Evolutionary conservation across 495 filamentous ascomycete genomes (phyloP).

Genomic region (Staphylotrichum longicolle): DNA sequence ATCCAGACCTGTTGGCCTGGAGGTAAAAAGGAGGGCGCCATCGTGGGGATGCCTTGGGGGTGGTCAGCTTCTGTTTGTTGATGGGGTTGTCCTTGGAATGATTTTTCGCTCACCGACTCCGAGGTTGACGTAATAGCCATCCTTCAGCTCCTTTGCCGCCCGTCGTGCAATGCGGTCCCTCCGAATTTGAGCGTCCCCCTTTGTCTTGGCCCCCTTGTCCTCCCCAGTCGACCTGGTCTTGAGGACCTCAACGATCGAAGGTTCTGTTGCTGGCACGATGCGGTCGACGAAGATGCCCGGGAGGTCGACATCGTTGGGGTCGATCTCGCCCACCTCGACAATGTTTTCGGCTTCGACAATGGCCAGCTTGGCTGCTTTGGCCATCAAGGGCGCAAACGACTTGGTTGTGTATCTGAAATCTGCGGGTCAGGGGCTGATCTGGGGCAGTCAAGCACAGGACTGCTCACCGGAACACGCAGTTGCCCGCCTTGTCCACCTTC

Average conservation of each 20-base stretch:
- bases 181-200: slow-evolving; percentile 37
- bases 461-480: slow-evolving; percentile 54
- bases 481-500: slow-evolving; percentile 64
- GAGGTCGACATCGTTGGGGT: slow-evolving; percentile 57
- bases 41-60: slow-evolving; percentile 53
- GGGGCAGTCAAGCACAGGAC: too few species aligned
- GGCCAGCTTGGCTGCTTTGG: slow-evolving; percentile 59
- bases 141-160: slow-evolving; percentile 60
- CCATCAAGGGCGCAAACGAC: slow-evolving; percentile 58
- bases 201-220: slow-evolving; percentile 22
- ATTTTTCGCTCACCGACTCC: slow-evolving; percentile 48
- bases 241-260: slow-evolving; percentile 56
- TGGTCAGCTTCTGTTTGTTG: not conserved
- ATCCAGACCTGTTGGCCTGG: slow-evolving; percentile 53
- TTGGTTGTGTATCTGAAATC: slow-evolving; percentile 53
- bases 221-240: slow-evolving; percentile 42
- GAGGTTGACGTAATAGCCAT: slow-evolving; percentile 66
- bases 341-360: slow-evolving; percentile 71
- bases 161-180: slow-evolving; percentile 58
- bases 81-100: too few species aligned
- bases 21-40: slow-evolving; percentile 56
- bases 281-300: slow-evolving; percentile 64
- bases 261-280: slow-evolving; percentile 56
- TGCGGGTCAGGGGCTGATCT: not conserved
- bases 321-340: slow-evolving; percentile 57